phyloP scores from a whole-genome alignment of 805 yeast species.

The Wickerhamiella occidentalis region DNA sequence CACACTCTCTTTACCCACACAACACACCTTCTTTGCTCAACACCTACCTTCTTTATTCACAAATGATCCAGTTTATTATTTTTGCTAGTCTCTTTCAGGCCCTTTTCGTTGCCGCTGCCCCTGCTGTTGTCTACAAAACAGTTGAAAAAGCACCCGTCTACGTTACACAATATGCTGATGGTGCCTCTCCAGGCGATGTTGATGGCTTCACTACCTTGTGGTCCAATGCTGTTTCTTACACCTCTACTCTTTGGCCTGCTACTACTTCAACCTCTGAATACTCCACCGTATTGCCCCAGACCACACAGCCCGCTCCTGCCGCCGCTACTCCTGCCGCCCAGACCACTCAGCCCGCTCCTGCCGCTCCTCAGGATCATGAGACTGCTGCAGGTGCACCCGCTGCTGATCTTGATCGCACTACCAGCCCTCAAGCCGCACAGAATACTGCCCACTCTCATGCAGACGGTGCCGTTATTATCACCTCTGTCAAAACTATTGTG shows the following conservation, averaged over 20 bases:
- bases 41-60: background rate
- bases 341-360: slow-evolving; percentile 17
- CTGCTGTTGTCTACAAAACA: slow-evolving; percentile 19
- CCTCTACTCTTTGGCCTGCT: slow-evolving; percentile 20
- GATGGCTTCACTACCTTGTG: slow-evolving; percentile 13
- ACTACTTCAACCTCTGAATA: slow-evolving; percentile 14
- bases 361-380: slow-evolving; percentile 25
- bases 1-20: slow-evolving; percentile 2
- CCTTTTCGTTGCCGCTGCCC: slow-evolving; percentile 11
- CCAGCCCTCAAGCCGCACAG: slow-evolving; percentile 9
- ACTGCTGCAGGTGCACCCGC: background rate
- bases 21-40: background rate
- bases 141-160: slow-evolving; percentile 16
- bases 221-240: slow-evolving; percentile 11
- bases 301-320: slow-evolving; percentile 19
- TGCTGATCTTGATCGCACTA: background rate
- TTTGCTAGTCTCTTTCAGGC: slow-evolving; percentile 9
- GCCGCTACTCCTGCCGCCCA: slow-evolving; percentile 6
- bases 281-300: slow-evolving; percentile 10
- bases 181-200: slow-evolving; percentile 9
- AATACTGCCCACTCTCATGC: slow-evolving; percentile 14
- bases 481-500: slow-evolving; percentile 18
- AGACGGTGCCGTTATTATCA: slow-evolving; percentile 14
- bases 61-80: slow-evolving; percentile 1
- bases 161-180: slow-evolving; percentile 17